Evolutionary conservation across 2,329 filamentous ascomycete genomes (phyloP), one percentile per base, ranked within the genome.

Genomic region (Macrophomina tecta): DNA sequence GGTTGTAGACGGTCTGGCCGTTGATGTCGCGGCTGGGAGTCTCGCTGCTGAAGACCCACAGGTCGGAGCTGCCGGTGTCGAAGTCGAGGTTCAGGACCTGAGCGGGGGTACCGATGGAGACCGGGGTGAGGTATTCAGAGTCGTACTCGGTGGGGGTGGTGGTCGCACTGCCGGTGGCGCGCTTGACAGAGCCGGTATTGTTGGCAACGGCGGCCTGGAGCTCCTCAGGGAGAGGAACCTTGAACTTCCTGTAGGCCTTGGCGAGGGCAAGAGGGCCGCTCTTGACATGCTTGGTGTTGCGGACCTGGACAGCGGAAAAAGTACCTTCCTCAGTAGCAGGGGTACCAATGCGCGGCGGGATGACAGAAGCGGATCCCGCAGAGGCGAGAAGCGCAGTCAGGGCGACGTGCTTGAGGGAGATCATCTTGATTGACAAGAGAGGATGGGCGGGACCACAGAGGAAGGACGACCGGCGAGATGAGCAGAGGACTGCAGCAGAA

Each of bases 31-130:
- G 52, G 18, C 48, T 38, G 32, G 23, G 45, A 2, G n/a, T 28
- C 38, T 38, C 28, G 48, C 9, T 53, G 12, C 34, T 30, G 40
- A 52, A 38, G 45, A 60, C n/a, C 56, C 77, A 88, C 90, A 91
- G 84, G 78, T 91, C 89, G 48, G 88, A 83, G 70, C 82, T 90
- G 69, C 83, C 89, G 16, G 91, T 93, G 70, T 93, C 91, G 68
- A 93, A 85, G 75, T 92, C 89, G 67, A 93, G 75, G 68, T 87
- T 85, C 28, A 62, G n/a, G 16, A 62, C 58, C 42, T 62, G 58
- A 4, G 58, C 58, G 12, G 58, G 58, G 16, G 69, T 79, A 51
- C 90, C 91, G 69, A 92, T 81, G 2, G 81, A 83, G 52, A 93
- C 86, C 0, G 89, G 87, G 69, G 75, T 80, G 2, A 82, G 76